These are phyloP conservation scores for Thielaviopsis euricoi DNA, from an alignment of 2,329 filamentous ascomycete genomes.

Conservation along the genomic window DNA sequence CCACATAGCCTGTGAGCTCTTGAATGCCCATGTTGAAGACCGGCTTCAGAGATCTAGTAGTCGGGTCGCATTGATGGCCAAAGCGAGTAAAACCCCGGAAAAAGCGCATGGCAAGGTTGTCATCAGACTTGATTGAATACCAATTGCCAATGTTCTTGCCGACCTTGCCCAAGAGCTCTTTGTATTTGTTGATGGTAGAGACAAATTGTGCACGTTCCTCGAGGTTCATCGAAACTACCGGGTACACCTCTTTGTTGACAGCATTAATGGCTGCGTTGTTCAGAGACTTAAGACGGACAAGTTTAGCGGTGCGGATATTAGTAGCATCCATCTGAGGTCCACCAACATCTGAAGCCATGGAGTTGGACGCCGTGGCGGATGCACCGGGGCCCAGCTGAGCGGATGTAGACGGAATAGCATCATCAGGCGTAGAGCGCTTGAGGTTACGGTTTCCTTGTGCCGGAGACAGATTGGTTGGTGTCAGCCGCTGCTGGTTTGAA, in stretches of 20 bases:
- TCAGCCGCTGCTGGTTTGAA: neutral
- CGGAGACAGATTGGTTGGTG: constrained; percentile 19
- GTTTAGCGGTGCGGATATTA: too few species aligned
- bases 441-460: constrained; percentile 27
- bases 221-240: neutral
- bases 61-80: neutral
- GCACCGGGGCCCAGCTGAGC: neutral
- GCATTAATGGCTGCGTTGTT: neutral
- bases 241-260: neutral
- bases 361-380: neutral
- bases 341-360: neutral
- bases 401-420: constrained; percentile 14
- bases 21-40: neutral
- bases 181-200: neutral
- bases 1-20: neutral
- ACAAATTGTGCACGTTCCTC: too few species aligned
- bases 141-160: neutral
- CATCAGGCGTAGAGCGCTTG: constrained; percentile 35
- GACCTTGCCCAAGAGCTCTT: neutral
- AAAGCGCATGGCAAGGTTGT: neutral
- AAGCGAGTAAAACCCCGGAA: neutral
- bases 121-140: neutral
- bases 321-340: too few species aligned
- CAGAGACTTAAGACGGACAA: neutral
- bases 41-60: neutral